These are phyloP conservation scores for Diutina neorugosa DNA, from an alignment of 1,139 yeast genomes.

Conservation along the genomic window DNA sequence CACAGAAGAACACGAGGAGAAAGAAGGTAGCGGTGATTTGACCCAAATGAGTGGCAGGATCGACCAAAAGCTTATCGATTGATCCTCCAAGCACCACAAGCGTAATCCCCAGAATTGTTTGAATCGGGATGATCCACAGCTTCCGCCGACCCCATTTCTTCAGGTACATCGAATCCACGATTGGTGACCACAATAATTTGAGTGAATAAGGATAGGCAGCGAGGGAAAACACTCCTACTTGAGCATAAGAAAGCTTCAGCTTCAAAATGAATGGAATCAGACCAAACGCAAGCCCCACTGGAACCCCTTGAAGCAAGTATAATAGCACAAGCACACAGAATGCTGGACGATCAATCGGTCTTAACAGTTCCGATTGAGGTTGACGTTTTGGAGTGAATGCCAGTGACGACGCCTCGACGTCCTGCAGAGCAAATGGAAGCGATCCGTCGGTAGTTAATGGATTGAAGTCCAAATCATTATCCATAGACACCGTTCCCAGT, in stretches of 20 bases:
- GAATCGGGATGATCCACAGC: constrained; percentile 93
- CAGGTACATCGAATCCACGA: constrained; percentile 78
- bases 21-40: constrained; percentile 57
- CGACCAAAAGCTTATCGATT: constrained; percentile 43
- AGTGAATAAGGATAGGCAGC: constrained; percentile 93
- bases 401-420: background rate
- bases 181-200: constrained; percentile 89
- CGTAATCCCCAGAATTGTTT: constrained; percentile 59
- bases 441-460: background rate
- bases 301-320: constrained; percentile 85
- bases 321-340: constrained; percentile 60
- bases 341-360: constrained; percentile 19
- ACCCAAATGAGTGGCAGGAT: constrained; percentile 43
- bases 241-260: constrained; percentile 72
- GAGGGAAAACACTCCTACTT: constrained; percentile 79
- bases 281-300: constrained; percentile 93
- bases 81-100: constrained; percentile 50
- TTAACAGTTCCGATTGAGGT: background rate
- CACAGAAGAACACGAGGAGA: constrained; percentile 72
- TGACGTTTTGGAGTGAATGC: background rate
- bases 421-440: background rate
- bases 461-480: background rate
- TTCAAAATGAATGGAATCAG: constrained; percentile 87
- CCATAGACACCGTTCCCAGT: constrained; percentile 1
- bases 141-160: constrained; percentile 66